Conservation (phyloP, 331 rosid species). For the Malus hybrid region DNA sequence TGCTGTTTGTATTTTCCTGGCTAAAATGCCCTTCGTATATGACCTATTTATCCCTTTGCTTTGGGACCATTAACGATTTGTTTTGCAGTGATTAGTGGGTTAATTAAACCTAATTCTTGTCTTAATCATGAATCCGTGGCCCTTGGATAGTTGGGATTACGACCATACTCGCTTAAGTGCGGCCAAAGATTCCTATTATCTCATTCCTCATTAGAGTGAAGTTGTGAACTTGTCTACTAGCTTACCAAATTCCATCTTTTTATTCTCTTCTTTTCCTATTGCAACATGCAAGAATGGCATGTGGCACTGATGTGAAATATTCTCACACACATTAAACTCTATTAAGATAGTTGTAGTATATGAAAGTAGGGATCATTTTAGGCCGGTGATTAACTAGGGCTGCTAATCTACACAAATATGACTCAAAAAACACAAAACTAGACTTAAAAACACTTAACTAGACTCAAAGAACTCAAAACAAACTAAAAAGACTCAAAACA, state of each 20-base stretch:
- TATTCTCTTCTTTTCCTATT: constrained; percentile 1
- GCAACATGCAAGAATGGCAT: constrained; percentile 24
- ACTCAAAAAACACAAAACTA: no score
- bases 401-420: no score
- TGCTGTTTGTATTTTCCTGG: constrained; percentile 27
- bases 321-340: no score
- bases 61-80: constrained; percentile 16
- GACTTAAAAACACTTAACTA: no score
- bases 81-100: constrained; percentile 27
- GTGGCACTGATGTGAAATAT: not conserved
- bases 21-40: not conserved
- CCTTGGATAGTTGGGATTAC: constrained; percentile 20
- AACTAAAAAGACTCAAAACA: no score
- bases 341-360: no score
- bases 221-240: constrained; percentile 31
- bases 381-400: no score
- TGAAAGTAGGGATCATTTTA: no score
- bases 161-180: constrained; percentile 36
- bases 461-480: no score
- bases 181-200: constrained; percentile 32
- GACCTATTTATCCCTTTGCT: not conserved
- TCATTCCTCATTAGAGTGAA: constrained; percentile 21
- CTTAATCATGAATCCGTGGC: constrained; percentile 25
- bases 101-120: constrained; percentile 20
- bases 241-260: not conserved